Evolutionary conservation across 1,139 yeast species (phyloP).

Genomic region (Candida sp.): DNA sequence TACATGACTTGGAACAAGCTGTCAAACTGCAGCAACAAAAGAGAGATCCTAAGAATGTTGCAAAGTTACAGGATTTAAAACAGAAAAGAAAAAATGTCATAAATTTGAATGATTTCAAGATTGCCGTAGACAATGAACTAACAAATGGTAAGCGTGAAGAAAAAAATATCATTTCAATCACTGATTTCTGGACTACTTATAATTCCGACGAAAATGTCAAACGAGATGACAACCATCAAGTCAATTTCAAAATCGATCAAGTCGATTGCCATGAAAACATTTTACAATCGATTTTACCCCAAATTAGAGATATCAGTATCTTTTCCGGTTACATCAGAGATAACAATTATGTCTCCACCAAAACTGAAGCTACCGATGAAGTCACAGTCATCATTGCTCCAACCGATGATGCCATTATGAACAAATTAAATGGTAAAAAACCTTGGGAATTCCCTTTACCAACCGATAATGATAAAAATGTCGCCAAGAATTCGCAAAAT

Average conservation of each 20-base stretch:
- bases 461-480: constrained; percentile 29
- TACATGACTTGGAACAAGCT: constrained; percentile 9
- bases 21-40: constrained; percentile 9
- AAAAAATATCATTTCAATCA: constrained; percentile 3
- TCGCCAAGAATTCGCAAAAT: constrained; percentile 48
- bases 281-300: constrained; percentile 39
- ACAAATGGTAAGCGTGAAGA: neutral
- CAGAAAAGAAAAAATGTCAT: constrained; percentile 18
- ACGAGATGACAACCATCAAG: constrained; percentile 9
- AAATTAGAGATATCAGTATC: constrained; percentile 41
- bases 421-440: constrained; percentile 33
- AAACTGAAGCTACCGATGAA: constrained; percentile 34
- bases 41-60: constrained; percentile 20
- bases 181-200: constrained; percentile 3
- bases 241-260: constrained; percentile 6
- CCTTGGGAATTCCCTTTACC: constrained; percentile 70
- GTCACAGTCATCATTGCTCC: constrained; percentile 60
- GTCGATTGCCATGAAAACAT: constrained; percentile 13
- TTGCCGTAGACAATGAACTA: constrained; percentile 3
- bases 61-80: constrained; percentile 10
- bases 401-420: constrained; percentile 47
- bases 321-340: constrained; percentile 59
- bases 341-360: constrained; percentile 35
- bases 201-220: constrained; percentile 7
- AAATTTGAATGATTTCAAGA: constrained; percentile 10